Evolutionary conservation across 2,329 filamentous ascomycete species (phyloP), one percentile per base, ranked within the genome.

Genomic region (Eutypella sp.): DNA sequence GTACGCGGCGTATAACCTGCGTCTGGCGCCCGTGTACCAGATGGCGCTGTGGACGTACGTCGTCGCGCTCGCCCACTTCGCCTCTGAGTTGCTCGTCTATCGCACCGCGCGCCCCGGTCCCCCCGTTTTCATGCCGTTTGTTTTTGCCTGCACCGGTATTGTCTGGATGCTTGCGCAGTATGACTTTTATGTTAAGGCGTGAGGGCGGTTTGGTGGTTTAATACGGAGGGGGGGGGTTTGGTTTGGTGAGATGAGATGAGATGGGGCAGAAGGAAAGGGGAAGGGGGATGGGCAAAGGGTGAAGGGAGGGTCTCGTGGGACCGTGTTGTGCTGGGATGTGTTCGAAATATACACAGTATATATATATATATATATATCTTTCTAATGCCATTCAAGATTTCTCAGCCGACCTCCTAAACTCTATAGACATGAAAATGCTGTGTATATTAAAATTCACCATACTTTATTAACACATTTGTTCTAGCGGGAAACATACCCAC

Each of bases 1-100:
- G 54, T 95, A 95, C 62, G 88, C 89, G 4, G 87, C 88, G 27
- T 95, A 95, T 70, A 76, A 95, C 65, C 81, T 95, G 52, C 74
- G 81, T 54, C 76, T 89, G 49, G 78, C 79, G 1, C 76, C 79
- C 38, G 74, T 91, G 45, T 96, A 95, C 66, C 79, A 93, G 64
- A 73, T 96, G 47, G 85, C 85, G 15, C 71, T 93, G 54, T 88
- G 85, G 78, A 93, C 87, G 7, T 95, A 92, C 64, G 76, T 81
- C 1, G 75, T 95, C 45, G 91, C 91, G 1, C 78, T 87, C 44
- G 70, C 72, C 34, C 91, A 92, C 70, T 96, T 91, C 65, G 75
- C 81, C 49, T 85, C 78, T 55, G 93, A 99, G 75, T 86, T 88
- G 73, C 72, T 87, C 53, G 67, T 90, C 4, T 96, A 86, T 69